phyloP scores from a whole-genome alignment of 75 land plant genomes.

The Selaginella tamariscina region DNA sequence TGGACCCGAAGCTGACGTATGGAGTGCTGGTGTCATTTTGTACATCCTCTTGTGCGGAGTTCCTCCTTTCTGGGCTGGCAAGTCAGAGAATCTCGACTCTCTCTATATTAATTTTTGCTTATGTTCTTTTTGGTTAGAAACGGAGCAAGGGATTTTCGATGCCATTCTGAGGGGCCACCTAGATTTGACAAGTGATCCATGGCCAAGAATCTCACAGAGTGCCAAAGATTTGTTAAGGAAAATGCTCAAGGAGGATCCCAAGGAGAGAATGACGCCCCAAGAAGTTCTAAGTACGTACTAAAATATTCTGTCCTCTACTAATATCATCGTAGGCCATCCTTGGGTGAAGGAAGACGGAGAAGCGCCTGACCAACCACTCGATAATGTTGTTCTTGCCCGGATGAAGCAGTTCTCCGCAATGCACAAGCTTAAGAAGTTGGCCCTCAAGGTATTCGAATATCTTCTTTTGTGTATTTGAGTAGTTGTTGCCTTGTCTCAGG shows the following conservation, averaged over 20 bases:
- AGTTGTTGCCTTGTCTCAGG: slow-evolving; percentile 32
- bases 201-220: not conserved
- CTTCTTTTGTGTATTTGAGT: not conserved
- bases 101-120: not conserved
- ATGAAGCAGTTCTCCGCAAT: slow-evolving; percentile 64
- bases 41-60: slow-evolving; percentile 4
- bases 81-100: not conserved
- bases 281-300: not conserved
- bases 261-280: not conserved
- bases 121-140: not conserved
- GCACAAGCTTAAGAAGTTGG: slow-evolving; percentile 74
- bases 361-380: slow-evolving; percentile 71
- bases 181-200: slow-evolving; percentile 2
- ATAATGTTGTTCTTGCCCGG: slow-evolving; percentile 49
- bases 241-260: slow-evolving; percentile 10
- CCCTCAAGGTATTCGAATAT: slow-evolving; percentile 39
- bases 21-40: slow-evolving; percentile 11
- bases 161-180: not conserved
- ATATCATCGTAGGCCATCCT: slow-evolving; percentile 43
- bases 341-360: slow-evolving; percentile 70
- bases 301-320: not conserved
- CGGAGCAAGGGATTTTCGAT: slow-evolving; percentile 11
- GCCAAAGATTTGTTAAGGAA: slow-evolving; percentile 9
- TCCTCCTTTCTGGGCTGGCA: slow-evolving; percentile 12
- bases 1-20: slow-evolving; percentile 6